phyloP scores from a whole-genome alignment of 2,329 filamentous ascomycete species.

The Colletotrichum gloeosporioides region DNA sequence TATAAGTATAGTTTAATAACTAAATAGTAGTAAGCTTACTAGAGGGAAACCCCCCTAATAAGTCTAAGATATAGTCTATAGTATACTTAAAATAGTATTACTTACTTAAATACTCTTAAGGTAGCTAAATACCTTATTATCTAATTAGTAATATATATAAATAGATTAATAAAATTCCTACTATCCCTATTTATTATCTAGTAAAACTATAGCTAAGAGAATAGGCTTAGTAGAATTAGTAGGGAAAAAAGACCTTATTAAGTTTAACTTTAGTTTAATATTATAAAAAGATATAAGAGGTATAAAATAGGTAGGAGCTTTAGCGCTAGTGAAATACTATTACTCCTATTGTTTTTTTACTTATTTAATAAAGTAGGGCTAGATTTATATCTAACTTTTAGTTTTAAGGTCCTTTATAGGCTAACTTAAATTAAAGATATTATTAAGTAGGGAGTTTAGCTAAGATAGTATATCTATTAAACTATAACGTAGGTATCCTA shows the following conservation, averaged over 20 bases:
- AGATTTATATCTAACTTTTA: slow-evolving; percentile 8
- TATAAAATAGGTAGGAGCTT: slow-evolving; percentile 45
- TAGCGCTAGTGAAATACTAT: slow-evolving; percentile 25
- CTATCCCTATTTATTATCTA: background rate
- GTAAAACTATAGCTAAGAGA: background rate
- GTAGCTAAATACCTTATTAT: too few species aligned
- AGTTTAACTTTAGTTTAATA: slow-evolving; percentile 49
- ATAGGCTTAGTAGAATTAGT: slow-evolving; percentile 27
- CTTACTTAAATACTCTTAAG: too few species aligned
- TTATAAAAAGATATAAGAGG: slow-evolving; percentile 47
- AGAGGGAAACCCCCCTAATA: too few species aligned
- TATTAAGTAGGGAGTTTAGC: too few species aligned
- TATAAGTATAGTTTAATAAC: too few species aligned
- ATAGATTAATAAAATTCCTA: background rate
- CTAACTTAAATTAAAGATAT: background rate
- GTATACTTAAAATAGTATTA: too few species aligned
- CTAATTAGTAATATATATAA: too few species aligned
- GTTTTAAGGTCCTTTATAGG: background rate
- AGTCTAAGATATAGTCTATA: too few species aligned
- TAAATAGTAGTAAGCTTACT: too few species aligned
- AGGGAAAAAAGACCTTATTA: slow-evolving; percentile 43
- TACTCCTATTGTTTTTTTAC: background rate
- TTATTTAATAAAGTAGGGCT: slow-evolving; percentile 40
- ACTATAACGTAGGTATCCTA: too few species aligned
- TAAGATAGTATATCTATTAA: too few species aligned